Evolutionary conservation across 2,329 filamentous ascomycete species (phyloP), one percentile per base, ranked within the genome.

Genomic region (Ascochyta koolunga): DNA sequence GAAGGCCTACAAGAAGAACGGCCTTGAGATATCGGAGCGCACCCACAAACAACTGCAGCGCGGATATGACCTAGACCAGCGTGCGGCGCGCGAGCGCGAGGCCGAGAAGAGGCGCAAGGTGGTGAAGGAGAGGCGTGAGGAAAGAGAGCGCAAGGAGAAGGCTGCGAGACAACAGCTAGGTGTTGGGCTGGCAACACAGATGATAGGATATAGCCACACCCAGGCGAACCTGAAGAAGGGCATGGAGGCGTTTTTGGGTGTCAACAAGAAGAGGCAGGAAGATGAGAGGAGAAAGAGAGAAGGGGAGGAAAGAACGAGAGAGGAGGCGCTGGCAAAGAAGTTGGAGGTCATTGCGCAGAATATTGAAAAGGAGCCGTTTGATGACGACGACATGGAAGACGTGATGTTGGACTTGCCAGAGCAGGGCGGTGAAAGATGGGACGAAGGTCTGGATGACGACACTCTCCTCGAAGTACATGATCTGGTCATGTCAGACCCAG

Each of bases 191-290:
- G 75, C 75, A 7, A 76, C 74, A 5, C 75, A 77, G 52, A 39
- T 75, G 24, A 64, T 69, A 43, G 74, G 75, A n/a, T 77, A 68
- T 41, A 74, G 64, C 41, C 71, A 70, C 27, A 74, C 70, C 0
- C 75, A 77, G 57, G 69, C 66, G 33, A 59, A 65, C 49, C 45
- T 75, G 56, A 76, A 76, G 58, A 67, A 50, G 24, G 71, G 69
- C 18, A 76, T 77, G 74, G 72, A 75, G 50, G 61, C 68, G 0
- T 74, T 74, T 38, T 19, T 74, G 29, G 70, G 71, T 0, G 46
- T 70, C 11, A 63, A 52, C 24, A 70, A 68, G 52, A 60, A 58
- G 36, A 64, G 65, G 5, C 56, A 66, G 1, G 66, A 68, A 8
- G 53, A 62, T 31, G 56, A 59, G 31, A 58, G 40, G 25, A 33